These are phyloP conservation scores for Trametes cubensis DNA, from an alignment of 768 basidiomycete genomes.

Conservation along the genomic window DNA sequence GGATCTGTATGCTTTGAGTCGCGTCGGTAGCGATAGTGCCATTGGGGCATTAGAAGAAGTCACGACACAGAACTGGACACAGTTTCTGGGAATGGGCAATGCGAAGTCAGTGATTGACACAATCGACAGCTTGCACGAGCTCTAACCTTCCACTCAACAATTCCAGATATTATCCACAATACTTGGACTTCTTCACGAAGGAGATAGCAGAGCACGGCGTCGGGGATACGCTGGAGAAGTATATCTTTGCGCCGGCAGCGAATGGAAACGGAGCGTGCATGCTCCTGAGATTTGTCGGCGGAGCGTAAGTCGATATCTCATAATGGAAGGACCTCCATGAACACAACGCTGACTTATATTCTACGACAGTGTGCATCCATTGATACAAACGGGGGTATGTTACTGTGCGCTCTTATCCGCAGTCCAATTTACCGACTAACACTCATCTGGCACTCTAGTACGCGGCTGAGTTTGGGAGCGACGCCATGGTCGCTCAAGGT, in stretches of 20 bases:
- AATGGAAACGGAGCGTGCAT: constrained; percentile 38
- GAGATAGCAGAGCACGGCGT: constrained; percentile 44
- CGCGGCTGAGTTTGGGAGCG: constrained; percentile 54
- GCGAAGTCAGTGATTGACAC: constrained; percentile 40
- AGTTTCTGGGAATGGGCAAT: constrained; percentile 46
- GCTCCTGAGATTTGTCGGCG: constrained; percentile 39
- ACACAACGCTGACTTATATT: neutral
- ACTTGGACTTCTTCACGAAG: constrained; percentile 39
- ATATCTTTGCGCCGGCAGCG: constrained; percentile 44
- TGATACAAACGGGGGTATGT: constrained; percentile 61
- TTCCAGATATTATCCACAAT: constrained; percentile 35
- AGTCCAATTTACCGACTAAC: neutral
- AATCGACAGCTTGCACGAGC: neutral
- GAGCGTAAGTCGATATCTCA: constrained; percentile 35
- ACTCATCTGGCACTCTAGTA: constrained; percentile 42
- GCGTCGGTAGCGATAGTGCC: constrained; percentile 38
- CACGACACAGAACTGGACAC: constrained; percentile 49
- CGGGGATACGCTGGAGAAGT: constrained; percentile 47
- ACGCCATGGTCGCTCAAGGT: constrained; percentile 55
- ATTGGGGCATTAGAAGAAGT: constrained; percentile 33
- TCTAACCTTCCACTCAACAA: too few species aligned
- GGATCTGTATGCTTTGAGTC: constrained; percentile 42
- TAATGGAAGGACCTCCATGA: neutral
- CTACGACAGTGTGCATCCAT: constrained; percentile 49
- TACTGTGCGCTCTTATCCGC: neutral